Evolutionary conservation across 257 asterid genomes (phyloP), one percentile per base, ranked within the genome.

Genomic region (Euphrasia confusa): DNA sequence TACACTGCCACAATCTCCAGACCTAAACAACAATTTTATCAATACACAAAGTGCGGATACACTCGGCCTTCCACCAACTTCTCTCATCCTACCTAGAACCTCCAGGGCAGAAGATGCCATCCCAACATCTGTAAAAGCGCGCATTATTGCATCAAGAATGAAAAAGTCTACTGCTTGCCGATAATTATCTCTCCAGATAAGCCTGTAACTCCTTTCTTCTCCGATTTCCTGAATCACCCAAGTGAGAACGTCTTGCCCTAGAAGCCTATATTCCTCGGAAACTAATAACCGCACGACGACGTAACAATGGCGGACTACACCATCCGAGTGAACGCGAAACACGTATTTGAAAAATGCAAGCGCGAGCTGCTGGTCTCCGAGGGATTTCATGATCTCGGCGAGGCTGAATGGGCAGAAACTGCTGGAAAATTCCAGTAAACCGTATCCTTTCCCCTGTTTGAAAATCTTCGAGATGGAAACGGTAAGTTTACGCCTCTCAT

Each of bases 111-210:
- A 69, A 30, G 70, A 67, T 67, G 75, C 56, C 95, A 88, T 86
- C 69, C 73, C 90, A 2, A 81, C 89, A 26, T 81, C 78, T 42
- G 93, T 64, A 75, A 89, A 92, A 1, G 95, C 78, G 56, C 95
- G 82, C 96, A 89, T 84, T 35, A 92, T 77, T 0, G 96, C 65
- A 83, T 92, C 88, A 32, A 92, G 89, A 71, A 89, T 77, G 0
- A 75, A 80, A 67, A 81, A 83, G 62, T 83, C 88, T 8, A 74
- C 58, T 30, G 71, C 76, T 55, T 63, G 72, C 66, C 65, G 73
- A 47, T 21, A 57, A 48, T 75, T 69, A 61, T 77, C 81, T 56
- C 72, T 60, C 97, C 93, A 86, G 70, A 84, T 74, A 60, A 83
- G 69, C 33, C 73, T 79, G 71, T 71, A 72, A 75, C 96, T 86